A percentile compares a stretch with the other conserved stretches of the same genome.
These are phyloP conservation scores for Cercophora samala DNA, from an alignment of 495 filamentous ascomycete species.

Conservation along the genomic window DNA sequence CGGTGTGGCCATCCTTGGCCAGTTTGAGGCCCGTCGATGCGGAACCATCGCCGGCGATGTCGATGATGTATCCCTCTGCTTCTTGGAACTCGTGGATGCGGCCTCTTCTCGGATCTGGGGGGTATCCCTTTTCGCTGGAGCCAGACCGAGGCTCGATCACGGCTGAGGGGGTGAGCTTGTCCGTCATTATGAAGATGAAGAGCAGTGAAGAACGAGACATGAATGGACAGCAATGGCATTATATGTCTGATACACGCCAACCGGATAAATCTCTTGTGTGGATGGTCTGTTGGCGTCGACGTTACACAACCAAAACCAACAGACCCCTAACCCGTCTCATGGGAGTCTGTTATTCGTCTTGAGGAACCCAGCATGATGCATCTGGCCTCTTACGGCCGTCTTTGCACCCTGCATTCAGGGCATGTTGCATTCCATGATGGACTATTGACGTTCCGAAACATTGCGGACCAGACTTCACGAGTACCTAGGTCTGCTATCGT, in stretches of 20 bases:
- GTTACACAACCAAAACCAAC: not conserved
- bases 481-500: not conserved
- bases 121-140: not conserved
- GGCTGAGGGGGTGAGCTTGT: not conserved
- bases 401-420: not conserved
- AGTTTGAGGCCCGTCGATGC: constrained; percentile 34
- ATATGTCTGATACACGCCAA: not conserved
- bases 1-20: constrained; percentile 43
- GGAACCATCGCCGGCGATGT: constrained; percentile 31
- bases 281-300: not conserved
- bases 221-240: not conserved
- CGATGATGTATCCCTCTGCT: constrained; percentile 38
- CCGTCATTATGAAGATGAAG: not conserved
- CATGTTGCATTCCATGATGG: not conserved
- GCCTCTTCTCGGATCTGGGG: not conserved
- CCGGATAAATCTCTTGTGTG: not conserved
- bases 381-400: not conserved
- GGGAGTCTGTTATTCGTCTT: not conserved
- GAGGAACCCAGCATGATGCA: not conserved
- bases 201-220: not conserved
- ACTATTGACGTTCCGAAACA: not conserved
- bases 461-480: not conserved
- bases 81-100: constrained; percentile 34
- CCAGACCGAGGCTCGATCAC: not conserved
- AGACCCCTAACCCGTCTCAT: not conserved